phyloP scores from a whole-genome alignment of 2,329 filamentous ascomycete species.

The Dothiorella sarmentorum region DNA sequence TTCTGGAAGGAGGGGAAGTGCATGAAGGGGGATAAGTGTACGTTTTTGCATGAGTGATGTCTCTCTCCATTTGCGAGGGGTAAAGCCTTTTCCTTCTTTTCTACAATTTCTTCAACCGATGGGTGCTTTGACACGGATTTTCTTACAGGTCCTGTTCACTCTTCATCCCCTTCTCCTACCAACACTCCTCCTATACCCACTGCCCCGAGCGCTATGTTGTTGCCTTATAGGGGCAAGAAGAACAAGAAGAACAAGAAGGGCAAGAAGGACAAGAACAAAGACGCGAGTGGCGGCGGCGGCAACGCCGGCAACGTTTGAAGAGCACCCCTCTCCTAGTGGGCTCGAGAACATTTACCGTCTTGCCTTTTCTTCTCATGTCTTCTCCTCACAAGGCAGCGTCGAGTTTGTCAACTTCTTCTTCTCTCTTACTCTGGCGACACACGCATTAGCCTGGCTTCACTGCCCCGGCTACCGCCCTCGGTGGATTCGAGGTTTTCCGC shows the following conservation, averaged over 20 bases:
- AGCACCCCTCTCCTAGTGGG: not conserved
- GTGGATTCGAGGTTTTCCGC: too few relatives aligned
- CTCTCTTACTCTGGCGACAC: not conserved
- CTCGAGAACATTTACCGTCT: too few relatives aligned
- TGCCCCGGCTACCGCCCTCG: too few relatives aligned
- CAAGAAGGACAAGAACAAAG: not conserved
- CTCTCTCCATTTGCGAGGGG: conserved; percentile 7
- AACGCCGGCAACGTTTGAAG: not conserved
- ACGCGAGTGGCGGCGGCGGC: not conserved
- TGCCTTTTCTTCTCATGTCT: too few relatives aligned
- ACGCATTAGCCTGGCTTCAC: too few relatives aligned
- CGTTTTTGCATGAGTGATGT: conserved; percentile 61
- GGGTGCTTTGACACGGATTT: conserved; percentile 3
- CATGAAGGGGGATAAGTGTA: conserved; percentile 69
- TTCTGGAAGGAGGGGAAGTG: conserved; percentile 71
- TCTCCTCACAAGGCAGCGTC: not conserved
- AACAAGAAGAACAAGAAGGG: not conserved
- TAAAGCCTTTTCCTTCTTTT: conserved; percentile 6
- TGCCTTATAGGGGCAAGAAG: not conserved
- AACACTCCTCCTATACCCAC: conserved; percentile 1
- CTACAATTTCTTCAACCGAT: not conserved
- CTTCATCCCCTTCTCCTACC: not conserved
- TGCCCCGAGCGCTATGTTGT: not conserved
- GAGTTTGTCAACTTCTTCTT: not conserved
- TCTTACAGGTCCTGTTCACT: conserved; percentile 14